Conservation (phyloP, 306 rosid genomes). For the Lupinus albus region DNA sequence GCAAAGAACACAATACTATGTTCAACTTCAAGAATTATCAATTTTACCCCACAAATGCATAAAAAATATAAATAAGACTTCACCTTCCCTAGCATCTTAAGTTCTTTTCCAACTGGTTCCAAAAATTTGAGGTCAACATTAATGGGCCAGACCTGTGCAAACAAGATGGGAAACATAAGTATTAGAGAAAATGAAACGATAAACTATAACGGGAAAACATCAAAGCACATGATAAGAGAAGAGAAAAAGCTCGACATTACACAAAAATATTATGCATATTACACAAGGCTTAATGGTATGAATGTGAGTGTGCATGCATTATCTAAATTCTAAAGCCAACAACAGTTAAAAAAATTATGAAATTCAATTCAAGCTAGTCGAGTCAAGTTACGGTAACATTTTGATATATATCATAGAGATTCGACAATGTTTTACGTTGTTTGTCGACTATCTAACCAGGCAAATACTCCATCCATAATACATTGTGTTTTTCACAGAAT, state of each 20-base stretch:
- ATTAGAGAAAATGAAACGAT: constrained; percentile 13
- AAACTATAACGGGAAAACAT: background rate
- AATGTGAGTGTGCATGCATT: background rate
- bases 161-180: constrained; percentile 26
- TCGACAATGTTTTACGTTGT: no score
- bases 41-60: constrained; percentile 9
- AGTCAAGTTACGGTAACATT: background rate
- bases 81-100: constrained; percentile 87
- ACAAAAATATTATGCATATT: no score
- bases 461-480: background rate
- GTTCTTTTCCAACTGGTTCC: constrained; percentile 93
- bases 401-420: no score
- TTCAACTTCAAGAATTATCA: constrained; percentile 14
- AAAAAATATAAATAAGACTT: constrained; percentile 18
- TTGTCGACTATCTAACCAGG: no score
- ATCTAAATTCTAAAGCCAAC: background rate
- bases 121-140: constrained; percentile 65
- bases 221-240: background rate
- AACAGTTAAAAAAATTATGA: background rate
- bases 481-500: background rate
- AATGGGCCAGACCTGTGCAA: constrained; percentile 88
- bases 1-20: constrained; percentile 21
- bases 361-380: constrained; percentile 11
- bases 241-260: constrained; percentile 14
- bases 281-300: background rate